Percentiles rank a stretch among this genome's conserved stretches.
Conservation (phyloP, 2,329 filamentous ascomycete genomes). For the Chrysosporium queenslandicum region DNA sequence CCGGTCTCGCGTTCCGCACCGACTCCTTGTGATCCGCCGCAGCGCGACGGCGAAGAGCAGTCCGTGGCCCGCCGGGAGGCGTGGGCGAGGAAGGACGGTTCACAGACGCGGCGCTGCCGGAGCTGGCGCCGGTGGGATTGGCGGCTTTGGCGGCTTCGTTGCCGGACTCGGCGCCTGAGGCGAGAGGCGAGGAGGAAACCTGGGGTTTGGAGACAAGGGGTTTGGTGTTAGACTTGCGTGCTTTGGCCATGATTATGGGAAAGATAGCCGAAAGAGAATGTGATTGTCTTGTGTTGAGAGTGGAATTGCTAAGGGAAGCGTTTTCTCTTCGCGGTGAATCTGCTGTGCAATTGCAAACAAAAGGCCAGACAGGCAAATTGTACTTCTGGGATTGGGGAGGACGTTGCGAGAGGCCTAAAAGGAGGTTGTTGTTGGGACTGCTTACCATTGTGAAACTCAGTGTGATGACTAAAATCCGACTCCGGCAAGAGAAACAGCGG, state of each 20-base stretch:
- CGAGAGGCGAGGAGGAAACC: constrained; percentile 35
- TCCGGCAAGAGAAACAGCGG: not conserved
- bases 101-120: constrained; percentile 54
- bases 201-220: constrained; percentile 6
- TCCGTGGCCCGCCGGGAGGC: constrained; percentile 86
- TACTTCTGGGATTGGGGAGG: not conserved
- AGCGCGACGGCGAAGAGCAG: constrained; percentile 86
- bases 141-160: constrained; percentile 40
- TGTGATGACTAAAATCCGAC: constrained; percentile 4
- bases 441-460: constrained; percentile 15
- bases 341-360: not conserved
- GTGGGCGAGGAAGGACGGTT: constrained; percentile 76
- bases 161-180: constrained; percentile 45
- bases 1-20: constrained; percentile 83
- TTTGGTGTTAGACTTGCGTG: constrained; percentile 10
- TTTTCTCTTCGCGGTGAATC: no score
- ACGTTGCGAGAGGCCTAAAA: not conserved
- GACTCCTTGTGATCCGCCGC: constrained; percentile 97
- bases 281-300: not conserved
- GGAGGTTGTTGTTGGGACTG: not conserved
- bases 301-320: no score
- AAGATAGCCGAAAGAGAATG: no score
- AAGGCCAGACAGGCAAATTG: not conserved
- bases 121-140: constrained; percentile 36
- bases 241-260: constrained; percentile 9